Base-by-base conservation (phyloP, 352 stramenopile genomes). In the Plasmopara viticola region DNA sequence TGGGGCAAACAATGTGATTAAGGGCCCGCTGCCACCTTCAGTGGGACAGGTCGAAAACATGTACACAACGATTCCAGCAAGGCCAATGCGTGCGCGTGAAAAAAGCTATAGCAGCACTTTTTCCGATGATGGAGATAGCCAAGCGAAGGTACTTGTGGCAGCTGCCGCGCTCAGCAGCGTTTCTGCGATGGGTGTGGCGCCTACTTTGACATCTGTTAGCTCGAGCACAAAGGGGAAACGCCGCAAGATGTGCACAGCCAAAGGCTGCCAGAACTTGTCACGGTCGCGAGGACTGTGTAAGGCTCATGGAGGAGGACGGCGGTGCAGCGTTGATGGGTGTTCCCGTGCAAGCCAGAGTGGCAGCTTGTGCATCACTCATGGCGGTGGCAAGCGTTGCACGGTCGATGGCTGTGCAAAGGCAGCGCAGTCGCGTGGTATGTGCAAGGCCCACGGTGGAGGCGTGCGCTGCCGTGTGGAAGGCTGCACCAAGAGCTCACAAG, bases 391-490 rank as follows among this genome's bases (percentile, higher is more conserved):
- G 64, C 82, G 82, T 38, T 92, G 82, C 51, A 90, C 79, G 0
- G 75, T 92, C 10, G 75, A 89, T 2, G 79, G 82, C 5, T 92
- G 82, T 30, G 58, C 77, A 42, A 92, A 90, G 54, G 79, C 82
- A 18, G 82, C 82, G 9, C 82, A 92, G 44, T 87, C 75, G 12
- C 73, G 79, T 15, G 82, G 82, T 7, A 90, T 90, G 82, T 92
- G 82, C 63, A 92, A 92, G 58, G 82, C 82, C 7, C 82, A 92
- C 45, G 82, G 82, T 14, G 82, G 82, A 38, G 82, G 82, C 28
- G 79, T 89, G 25, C 82, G 82, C n/a, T 92, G 82, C 53, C 79
- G 77, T 44, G 70, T 88, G n/a, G 78, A 88, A n/a, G 82, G 74
- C 15, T 92, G 82, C 58, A 64, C 71, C 8, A 92, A 92, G 62